A percentile compares a stretch with the other conserved stretches of the same genome.
phyloP scores from a whole-genome alignment of 2,329 filamentous ascomycete genomes.

The Diaporthe sp. region DNA sequence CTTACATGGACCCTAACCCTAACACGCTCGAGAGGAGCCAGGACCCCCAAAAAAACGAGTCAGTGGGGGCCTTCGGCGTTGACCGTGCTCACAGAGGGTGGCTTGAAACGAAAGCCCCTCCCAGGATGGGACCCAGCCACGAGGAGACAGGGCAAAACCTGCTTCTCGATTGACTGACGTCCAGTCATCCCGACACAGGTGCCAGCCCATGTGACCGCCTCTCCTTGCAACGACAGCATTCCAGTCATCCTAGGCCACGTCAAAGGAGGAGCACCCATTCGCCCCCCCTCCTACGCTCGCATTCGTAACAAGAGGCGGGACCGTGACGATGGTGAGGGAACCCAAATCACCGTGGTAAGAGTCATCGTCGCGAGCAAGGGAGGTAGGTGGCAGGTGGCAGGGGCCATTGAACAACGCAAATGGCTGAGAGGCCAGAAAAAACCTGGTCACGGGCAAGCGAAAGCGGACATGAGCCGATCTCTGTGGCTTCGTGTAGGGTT shows the following conservation, averaged over 20 bases:
- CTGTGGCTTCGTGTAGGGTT: constrained; percentile 1
- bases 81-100: constrained; percentile 5
- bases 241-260: constrained; percentile 22
- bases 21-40: neutral
- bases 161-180: constrained; percentile 26
- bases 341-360: neutral
- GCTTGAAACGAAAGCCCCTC: constrained; percentile 27
- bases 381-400: neutral
- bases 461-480: constrained; percentile 20
- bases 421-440: neutral
- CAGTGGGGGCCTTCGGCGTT: constrained; percentile 1
- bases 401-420: neutral
- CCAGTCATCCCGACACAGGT: constrained; percentile 28
- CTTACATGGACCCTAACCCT: constrained; percentile 32
- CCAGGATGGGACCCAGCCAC: constrained; percentile 19
- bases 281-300: neutral
- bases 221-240: constrained; percentile 12
- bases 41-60: neutral
- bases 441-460: constrained; percentile 18
- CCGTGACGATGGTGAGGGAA: neutral
- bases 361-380: constrained; percentile 28
- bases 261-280: constrained; percentile 4
- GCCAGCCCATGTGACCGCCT: constrained; percentile 26
- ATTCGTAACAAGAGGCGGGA: constrained; percentile 18
- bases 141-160: constrained; percentile 26